Percentiles rank a stretch among this genome's conserved stretches.
phyloP scores from a whole-genome alignment of 495 filamentous ascomycete species.

The Massariosphaeria phaeospora region DNA sequence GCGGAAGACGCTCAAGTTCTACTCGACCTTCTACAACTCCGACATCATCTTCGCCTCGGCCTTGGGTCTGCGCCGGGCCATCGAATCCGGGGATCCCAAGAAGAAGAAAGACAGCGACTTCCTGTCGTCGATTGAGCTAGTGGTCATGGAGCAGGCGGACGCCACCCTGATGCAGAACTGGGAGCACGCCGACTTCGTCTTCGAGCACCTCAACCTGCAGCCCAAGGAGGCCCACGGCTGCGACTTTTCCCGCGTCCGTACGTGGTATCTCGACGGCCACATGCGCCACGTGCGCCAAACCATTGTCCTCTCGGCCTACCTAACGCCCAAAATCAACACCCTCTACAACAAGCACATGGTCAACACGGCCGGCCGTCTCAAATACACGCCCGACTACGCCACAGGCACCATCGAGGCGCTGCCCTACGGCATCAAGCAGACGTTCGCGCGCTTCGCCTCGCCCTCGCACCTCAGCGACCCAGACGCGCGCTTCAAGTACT shows the following conservation, averaged over 20 bases:
- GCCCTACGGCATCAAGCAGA: slow-evolving; percentile 65
- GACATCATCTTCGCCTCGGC: slow-evolving; percentile 91
- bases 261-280: slow-evolving; percentile 85
- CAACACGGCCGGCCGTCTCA: slow-evolving; percentile 73
- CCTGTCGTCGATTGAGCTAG: slow-evolving; percentile 83
- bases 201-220: slow-evolving; percentile 86
- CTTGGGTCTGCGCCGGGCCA: slow-evolving; percentile 80
- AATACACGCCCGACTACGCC: slow-evolving; percentile 59
- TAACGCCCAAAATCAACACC: slow-evolving; percentile 82
- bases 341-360: slow-evolving; percentile 70
- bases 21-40: slow-evolving; percentile 90
- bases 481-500: slow-evolving; percentile 87
- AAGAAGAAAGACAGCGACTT: slow-evolving; percentile 89
- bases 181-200: slow-evolving; percentile 88
- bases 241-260: slow-evolving; percentile 86
- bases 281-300: slow-evolving; percentile 79
- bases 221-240: slow-evolving; percentile 87
- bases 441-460: slow-evolving; percentile 83
- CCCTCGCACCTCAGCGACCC: slow-evolving; percentile 64
- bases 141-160: slow-evolving; percentile 87
- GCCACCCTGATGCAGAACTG: slow-evolving; percentile 96
- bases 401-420: slow-evolving; percentile 62
- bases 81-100: slow-evolving; percentile 63
- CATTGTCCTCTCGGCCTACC: slow-evolving; percentile 70
- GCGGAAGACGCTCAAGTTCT: slow-evolving; percentile 89